Percentiles rank a stretch among this genome's conserved stretches.
phyloP scores from a whole-genome alignment of 331 rosid genomes.

The Telfairia occidentalis region DNA sequence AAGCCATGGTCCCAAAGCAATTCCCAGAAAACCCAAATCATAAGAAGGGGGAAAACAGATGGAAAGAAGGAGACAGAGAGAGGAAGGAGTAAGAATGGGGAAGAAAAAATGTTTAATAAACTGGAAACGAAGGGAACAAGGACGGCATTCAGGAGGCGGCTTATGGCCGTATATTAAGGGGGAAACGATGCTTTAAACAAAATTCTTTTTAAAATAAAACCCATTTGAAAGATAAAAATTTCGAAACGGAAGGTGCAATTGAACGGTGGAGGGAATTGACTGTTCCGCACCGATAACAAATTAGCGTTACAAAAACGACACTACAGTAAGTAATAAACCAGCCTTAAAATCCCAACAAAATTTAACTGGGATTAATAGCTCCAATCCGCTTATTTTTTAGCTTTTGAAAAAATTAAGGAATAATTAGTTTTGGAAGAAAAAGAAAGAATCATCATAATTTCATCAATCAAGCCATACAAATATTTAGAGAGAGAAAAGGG shows the following conservation, averaged over 20 bases:
- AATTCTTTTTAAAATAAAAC: background rate
- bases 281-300: slow-evolving; percentile 9
- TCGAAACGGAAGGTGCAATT: slow-evolving; percentile 23
- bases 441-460: background rate
- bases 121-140: background rate
- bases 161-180: slow-evolving; percentile 7
- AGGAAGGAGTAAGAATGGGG: background rate
- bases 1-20: slow-evolving; percentile 40
- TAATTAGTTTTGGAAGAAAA: background rate
- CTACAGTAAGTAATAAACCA: background rate
- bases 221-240: background rate
- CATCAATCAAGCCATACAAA: background rate
- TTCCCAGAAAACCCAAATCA: slow-evolving; percentile 16
- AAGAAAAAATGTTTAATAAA: slow-evolving; percentile 2
- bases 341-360: background rate
- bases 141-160: slow-evolving; percentile 12
- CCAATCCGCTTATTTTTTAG: background rate
- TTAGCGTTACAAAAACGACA: background rate
- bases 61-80: background rate
- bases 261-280: slow-evolving; percentile 25
- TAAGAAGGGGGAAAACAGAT: background rate
- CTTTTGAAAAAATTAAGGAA: background rate
- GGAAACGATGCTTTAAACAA: slow-evolving; percentile 12
- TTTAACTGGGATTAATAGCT: background rate
- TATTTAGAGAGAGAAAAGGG: background rate